Base-by-base conservation (phyloP, 73 alveolate genomes). In the Symbiodinium pilosum region DNA sequence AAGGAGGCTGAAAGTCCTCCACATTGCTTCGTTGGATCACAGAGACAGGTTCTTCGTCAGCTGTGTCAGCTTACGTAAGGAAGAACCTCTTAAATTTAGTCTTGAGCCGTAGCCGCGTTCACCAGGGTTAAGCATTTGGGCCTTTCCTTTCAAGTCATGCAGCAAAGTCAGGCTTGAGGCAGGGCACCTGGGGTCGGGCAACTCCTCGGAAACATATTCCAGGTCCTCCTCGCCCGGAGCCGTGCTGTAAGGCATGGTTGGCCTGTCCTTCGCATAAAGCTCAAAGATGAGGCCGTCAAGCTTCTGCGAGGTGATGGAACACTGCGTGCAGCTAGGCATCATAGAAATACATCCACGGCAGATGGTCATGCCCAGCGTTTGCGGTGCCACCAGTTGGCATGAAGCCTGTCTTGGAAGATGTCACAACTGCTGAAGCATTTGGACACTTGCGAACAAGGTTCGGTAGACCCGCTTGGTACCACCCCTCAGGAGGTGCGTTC, bases 281-380 rank as follows among this genome's bases (percentile, higher is more conserved):
- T n/a, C n/a, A n/a, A n/a, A n/a, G n/a, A n/a, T n/a, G n/a, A n/a
- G n/a, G n/a, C n/a, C n/a, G n/a, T n/a, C n/a, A n/a, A n/a, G n/a
- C n/a, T n/a, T n/a, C n/a, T n/a, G n/a, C n/a, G n/a, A n/a, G n/a
- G n/a, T n/a, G n/a, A n/a, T n/a, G n/a, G n/a, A n/a, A n/a, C n/a
- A n/a, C n/a, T n/a, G n/a, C n/a, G n/a, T n/a, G 26, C 59, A 11
- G 93, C 75, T 43, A 12, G 43, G 97, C 43, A 36, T 12, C 98
- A 43, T 93, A 93, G 93, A 44, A 93, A 43, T 93, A 93, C 98
- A 93, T 93, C 98, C 98, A 93, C 36, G 98, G 98, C 41, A 93
- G 36, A 28, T 73, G 91, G 73, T 85, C 98, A 0, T 36, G 69
- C 14, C 43, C 77, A 8, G 39, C 54, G 86, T 39, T 41, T 0